These are phyloP conservation scores for Dichomitus squalens DNA, from an alignment of 1,284 basidiomycete genomes.

Conservation along the genomic window DNA sequence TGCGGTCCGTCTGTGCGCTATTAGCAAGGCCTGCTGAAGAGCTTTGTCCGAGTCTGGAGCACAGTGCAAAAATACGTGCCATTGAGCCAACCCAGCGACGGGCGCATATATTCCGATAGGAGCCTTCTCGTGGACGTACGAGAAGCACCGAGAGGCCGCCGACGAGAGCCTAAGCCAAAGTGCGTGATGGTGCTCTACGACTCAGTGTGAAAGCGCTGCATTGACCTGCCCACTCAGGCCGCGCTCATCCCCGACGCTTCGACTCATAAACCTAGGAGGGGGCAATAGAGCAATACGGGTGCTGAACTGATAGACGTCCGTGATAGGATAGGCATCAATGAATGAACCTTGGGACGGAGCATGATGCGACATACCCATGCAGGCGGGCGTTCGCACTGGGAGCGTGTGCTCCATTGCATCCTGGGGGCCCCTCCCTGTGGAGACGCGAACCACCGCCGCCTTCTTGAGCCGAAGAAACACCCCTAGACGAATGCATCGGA, in stretches of 20 bases:
- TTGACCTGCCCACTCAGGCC: not conserved
- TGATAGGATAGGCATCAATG: not conserved
- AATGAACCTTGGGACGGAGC: not conserved
- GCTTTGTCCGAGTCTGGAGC: too few species aligned
- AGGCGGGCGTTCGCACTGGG: too few species aligned
- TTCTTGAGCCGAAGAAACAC: not conserved
- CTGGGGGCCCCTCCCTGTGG: not conserved
- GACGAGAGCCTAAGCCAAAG: conserved; percentile 3
- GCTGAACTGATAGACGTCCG: not conserved
- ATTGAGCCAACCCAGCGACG: not conserved
- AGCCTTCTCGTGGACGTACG: not conserved
- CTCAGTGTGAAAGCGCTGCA: not conserved
- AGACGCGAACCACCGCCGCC: not conserved
- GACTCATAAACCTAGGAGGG: not conserved
- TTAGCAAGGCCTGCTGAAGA: too few species aligned
- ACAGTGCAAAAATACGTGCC: not conserved
- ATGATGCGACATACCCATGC: not conserved
- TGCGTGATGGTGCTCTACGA: not conserved
- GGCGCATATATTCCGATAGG: not conserved
- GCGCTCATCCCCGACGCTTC: not conserved
- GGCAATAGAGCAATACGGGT: not conserved
- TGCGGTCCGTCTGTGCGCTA: too few species aligned
- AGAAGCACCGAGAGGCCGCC: not conserved
- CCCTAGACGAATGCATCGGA: not conserved
- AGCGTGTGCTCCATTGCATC: not conserved